phyloP scores from a whole-genome alignment of 1,284 basidiomycete species.

The Serendipita sp. region DNA sequence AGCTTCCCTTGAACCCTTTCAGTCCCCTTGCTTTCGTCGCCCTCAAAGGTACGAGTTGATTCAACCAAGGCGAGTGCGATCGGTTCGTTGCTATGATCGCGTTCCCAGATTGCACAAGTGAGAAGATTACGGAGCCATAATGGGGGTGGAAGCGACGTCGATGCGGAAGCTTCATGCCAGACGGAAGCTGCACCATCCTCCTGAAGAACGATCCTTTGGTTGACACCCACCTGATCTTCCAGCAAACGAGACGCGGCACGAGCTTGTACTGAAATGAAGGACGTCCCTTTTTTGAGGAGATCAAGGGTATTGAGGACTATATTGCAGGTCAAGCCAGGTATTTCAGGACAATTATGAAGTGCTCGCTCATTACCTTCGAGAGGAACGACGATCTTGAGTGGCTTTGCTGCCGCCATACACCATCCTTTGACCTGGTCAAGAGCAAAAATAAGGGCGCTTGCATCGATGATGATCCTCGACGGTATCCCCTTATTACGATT shows the following conservation, averaged over 20 bases:
- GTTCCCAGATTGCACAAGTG: neutral
- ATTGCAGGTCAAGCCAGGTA: slow-evolving; percentile 10
- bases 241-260: slow-evolving; percentile 68
- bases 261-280: slow-evolving; percentile 62
- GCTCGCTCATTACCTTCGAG: slow-evolving; percentile 50
- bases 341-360: neutral
- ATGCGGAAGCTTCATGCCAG: neutral
- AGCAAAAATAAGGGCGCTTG: slow-evolving; percentile 75
- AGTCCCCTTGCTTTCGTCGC: neutral
- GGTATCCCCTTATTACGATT: slow-evolving; percentile 16
- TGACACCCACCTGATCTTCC: slow-evolving; percentile 67
- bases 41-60: neutral
- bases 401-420: slow-evolving; percentile 55
- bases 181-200: slow-evolving; percentile 42
- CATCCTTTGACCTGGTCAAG: slow-evolving; percentile 68
- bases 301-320: slow-evolving; percentile 84
- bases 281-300: slow-evolving; percentile 80
- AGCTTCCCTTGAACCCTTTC: neutral
- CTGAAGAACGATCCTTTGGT: slow-evolving; percentile 63
- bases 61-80: neutral
- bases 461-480: slow-evolving; percentile 58
- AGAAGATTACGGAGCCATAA: neutral
- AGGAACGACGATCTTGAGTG: slow-evolving; percentile 60
- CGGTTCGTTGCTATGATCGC: neutral
- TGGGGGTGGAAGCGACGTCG: neutral